Evolutionary conservation across 78 protist genomes (phyloP), one percentile per base, ranked within the genome.

Genomic region (Chrysochromulina parva): DNA sequence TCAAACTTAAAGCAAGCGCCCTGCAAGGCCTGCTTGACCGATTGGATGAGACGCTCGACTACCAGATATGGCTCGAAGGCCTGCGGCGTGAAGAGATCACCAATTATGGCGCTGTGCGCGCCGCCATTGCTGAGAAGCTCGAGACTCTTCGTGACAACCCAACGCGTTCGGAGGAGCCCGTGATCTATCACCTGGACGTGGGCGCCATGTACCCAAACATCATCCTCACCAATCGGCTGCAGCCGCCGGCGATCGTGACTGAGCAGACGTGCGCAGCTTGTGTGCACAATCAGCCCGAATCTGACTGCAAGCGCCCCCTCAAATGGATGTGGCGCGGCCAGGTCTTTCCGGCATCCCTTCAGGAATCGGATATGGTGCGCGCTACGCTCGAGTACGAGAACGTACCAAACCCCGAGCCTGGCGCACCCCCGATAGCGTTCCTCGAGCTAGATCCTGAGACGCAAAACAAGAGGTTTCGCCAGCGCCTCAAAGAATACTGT

Each of bases 131-230:
- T 1, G 38, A 1, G 9, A 50, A 57, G 71, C 95, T 99, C 10
- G 59, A 13, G 17, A 94, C 14, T 1, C 93, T 99, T 26, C 50
- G 90, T 14, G 96, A 91, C 22, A 11, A 17, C 4, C 98, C 98
- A 13, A 1, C 0, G 9, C 94, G 97, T 7, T 3, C 6, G 4
- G 98, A 97, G 71, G 17, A 38, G 0, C 99, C 99, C 48, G 52
- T 94, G 54, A 98, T 99, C 84, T 97, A 97, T 76, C 99, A 99
- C 89, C 73, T 99, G 59, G 99, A 99, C 90, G 99, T 99, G 0
- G 95, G 94, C 13, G 99, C 99, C 9, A 99, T 99, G 99, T 99
- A 99, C 94, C 99, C 99, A 52, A 99, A 99, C 95, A 99, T 99
- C 94, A 99, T 99, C 84, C 91, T 99, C 60, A 99, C 99, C 20